Evolutionary conservation across 169 alveolate species (phyloP).

Genomic region (Miamiensis avidus): DNA sequence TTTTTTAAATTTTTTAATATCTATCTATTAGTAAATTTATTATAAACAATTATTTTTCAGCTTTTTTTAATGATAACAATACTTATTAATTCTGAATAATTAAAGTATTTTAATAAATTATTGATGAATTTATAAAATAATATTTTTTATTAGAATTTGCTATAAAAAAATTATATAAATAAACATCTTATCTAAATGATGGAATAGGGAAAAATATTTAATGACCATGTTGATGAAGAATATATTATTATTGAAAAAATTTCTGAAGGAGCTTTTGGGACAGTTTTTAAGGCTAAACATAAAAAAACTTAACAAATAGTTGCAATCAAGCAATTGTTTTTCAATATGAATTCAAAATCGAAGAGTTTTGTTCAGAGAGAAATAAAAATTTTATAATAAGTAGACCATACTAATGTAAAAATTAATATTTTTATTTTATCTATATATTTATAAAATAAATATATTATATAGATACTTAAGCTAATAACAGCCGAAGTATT

Average conservation of each 20-base stretch:
- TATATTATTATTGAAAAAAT: neutral
- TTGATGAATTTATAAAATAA: no score
- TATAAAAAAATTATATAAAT: no score
- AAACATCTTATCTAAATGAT: no score
- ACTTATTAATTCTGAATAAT: no score
- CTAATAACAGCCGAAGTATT: neutral
- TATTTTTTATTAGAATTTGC: no score
- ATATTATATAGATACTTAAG: neutral
- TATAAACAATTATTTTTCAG: no score
- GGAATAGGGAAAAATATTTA: no score
- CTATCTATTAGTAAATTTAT: no score
- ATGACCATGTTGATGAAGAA: slow-evolving; percentile 8
- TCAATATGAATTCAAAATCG: slow-evolving; percentile 1
- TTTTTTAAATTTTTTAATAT: no score
- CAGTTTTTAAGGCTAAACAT: slow-evolving; percentile 7
- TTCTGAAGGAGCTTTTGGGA: slow-evolving; percentile 12
- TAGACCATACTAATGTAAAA: neutral
- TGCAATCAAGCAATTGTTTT: slow-evolving; percentile 13
- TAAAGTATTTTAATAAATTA: no score
- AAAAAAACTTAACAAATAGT: slow-evolving; percentile 11
- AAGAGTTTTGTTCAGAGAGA: slow-evolving; percentile 1
- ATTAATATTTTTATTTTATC: neutral
- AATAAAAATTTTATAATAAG: neutral
- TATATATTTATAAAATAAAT: no score
- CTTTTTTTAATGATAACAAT: no score